Conservation (phyloP, 1,284 basidiomycete genomes). For the Naganishia liquefaciens region DNA sequence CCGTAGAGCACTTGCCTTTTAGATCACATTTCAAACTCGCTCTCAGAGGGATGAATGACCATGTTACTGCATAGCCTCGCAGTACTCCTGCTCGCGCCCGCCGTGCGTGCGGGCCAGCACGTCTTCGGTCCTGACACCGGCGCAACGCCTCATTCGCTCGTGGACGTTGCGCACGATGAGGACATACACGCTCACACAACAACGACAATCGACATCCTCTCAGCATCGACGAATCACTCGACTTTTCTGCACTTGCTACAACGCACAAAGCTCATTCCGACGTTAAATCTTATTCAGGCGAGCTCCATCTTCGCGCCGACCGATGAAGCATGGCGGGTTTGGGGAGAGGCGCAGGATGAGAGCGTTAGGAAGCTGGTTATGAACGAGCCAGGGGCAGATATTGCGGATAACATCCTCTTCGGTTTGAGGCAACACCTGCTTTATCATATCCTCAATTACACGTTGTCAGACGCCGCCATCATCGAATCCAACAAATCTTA, state of each 20-base stretch:
- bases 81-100: constrained; percentile 2
- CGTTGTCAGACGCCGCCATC: constrained; percentile 55
- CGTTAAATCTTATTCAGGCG: constrained; percentile 78
- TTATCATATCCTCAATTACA: constrained; percentile 91
- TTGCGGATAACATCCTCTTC: constrained; percentile 77
- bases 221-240: constrained; percentile 72
- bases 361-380: background rate
- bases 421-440: constrained; percentile 84
- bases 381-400: constrained; percentile 11
- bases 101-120: constrained; percentile 7
- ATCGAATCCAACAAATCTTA: constrained; percentile 34
- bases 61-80: background rate
- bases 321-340: constrained; percentile 73
- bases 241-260: constrained; percentile 80
- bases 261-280: constrained; percentile 82
- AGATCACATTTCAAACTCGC: too few relatives aligned
- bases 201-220: constrained; percentile 78
- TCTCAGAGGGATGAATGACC: background rate
- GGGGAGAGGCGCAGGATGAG: constrained; percentile 21
- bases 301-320: constrained; percentile 93
- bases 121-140: background rate
- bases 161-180: background rate
- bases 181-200: constrained; percentile 25
- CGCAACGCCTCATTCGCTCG: background rate
- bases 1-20: background rate